phyloP scores from a whole-genome alignment of 495 filamentous ascomycete genomes.

The Penicillium roqueforti region DNA sequence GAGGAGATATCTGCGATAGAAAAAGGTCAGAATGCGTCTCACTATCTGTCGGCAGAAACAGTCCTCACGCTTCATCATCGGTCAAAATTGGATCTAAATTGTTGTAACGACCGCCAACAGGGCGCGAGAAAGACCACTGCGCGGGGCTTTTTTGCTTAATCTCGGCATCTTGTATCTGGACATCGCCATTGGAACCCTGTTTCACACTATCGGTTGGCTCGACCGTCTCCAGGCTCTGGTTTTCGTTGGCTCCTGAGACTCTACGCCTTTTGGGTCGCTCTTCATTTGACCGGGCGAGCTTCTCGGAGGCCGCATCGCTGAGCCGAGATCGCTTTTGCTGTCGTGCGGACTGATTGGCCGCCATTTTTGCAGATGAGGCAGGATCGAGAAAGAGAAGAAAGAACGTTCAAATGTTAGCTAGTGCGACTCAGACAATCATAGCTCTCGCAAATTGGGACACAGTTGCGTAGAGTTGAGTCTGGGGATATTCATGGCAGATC shows the following conservation, averaged over 20 bases:
- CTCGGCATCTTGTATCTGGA: slow-evolving; percentile 6
- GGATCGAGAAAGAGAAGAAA: not conserved
- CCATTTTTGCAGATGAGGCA: slow-evolving; percentile 14
- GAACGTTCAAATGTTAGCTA: not conserved
- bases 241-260: slow-evolving; percentile 22
- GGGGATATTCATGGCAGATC: slow-evolving; percentile 1
- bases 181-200: not conserved
- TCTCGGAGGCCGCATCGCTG: slow-evolving; percentile 30
- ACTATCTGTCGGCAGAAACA: not conserved
- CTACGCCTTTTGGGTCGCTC: slow-evolving; percentile 36
- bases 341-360: slow-evolving; percentile 18
- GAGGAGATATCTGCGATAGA: slow-evolving; percentile 57
- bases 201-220: not conserved
- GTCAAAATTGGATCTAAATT: slow-evolving; percentile 77
- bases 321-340: slow-evolving; percentile 36
- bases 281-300: slow-evolving; percentile 16
- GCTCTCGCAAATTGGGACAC: not conserved
- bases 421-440: slow-evolving; percentile 5
- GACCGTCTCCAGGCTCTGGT: not conserved
- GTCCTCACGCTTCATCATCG: slow-evolving; percentile 69
- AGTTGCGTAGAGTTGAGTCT: not conserved
- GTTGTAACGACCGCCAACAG: slow-evolving; percentile 33
- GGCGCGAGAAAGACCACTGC: slow-evolving; percentile 34
- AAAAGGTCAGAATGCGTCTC: slow-evolving; percentile 23
- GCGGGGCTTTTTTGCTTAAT: slow-evolving; percentile 10